phyloP scores from a whole-genome alignment of 305 asterid genomes.

The Fraxinus greggii region DNA sequence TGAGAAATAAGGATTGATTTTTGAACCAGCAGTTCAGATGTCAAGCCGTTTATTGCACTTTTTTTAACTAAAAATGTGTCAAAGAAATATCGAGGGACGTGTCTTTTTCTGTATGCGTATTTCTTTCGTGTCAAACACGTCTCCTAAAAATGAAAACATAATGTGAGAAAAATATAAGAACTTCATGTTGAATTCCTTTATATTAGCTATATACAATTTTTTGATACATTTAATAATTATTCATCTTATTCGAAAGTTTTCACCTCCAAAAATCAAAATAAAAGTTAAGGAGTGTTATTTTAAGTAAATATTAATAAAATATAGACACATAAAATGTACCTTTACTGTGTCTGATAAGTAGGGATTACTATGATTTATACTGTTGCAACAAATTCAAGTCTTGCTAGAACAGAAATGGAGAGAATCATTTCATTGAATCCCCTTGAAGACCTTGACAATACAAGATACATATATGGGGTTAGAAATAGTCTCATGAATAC shows the following conservation, averaged over 20 bases:
- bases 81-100: neutral
- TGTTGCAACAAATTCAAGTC: too few species aligned
- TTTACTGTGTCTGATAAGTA: too few species aligned
- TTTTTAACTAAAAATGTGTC: neutral
- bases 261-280: neutral
- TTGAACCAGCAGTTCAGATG: neutral
- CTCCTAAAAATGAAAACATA: neutral
- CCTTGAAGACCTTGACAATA: too few species aligned
- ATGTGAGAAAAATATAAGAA: neutral
- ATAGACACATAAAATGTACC: too few species aligned
- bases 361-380: too few species aligned
- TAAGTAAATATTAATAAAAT: too few species aligned
- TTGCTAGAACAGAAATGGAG: too few species aligned
- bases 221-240: too few species aligned
- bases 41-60: neutral
- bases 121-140: neutral
- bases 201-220: neutral
- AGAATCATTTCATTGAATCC: too few species aligned
- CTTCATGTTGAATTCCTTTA: neutral
- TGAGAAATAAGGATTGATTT: neutral
- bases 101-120: neutral
- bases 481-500: too few species aligned
- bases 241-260: neutral
- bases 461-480: too few species aligned
- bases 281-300: neutral